Base-by-base conservation (phyloP, 1,284 basidiomycete genomes). In the Jaminaea rosea region DNA sequence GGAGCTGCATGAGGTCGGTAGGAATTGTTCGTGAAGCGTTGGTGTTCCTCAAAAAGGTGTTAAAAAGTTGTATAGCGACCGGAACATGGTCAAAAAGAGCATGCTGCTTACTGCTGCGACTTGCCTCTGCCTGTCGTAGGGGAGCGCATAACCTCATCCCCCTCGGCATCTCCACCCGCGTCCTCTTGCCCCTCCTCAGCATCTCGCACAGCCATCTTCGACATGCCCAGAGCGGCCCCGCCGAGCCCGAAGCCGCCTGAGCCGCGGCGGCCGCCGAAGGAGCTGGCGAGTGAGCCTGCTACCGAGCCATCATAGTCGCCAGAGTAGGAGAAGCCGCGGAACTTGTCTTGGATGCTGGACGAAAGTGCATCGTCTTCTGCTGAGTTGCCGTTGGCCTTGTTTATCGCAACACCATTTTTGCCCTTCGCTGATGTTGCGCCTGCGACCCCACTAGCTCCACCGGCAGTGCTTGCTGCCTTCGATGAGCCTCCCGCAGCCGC, bases 241-340 rank as follows among this genome's bases (percentile, higher is more conserved):
- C 58, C 60, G 26, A 67, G 29, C 0, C 64, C 64, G 21, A 55
- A 56, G 0, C 57, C 59, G 24, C 55, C 54, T 10, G 49, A 53
- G 13, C 62, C 58, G 19, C 64, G 46, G 11, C 64, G 44, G 1
- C 64, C 64, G 7, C 64, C 64, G 51, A 67, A 67, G 52, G n/a
- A 19, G 19, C 44, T 46, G 24, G 32, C 36, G 32, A 52, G 39
- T 42, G 47, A 31, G 27, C 58, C 60, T 11, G 59, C 56, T 6
- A 57, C 56, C 44, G 57, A 59, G 15, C 62, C 62, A 17, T 73
- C 69, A 56, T 67, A 69, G 24, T 65, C 62, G 27, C 71, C 71
- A 17, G 54, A 63, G 59, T 73, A 73, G 52, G 58, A 63, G 53
- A 73, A 73, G 1, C 71, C 71, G 26, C 71, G 55, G 52, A 73